Evolutionary conservation across 2,329 filamentous ascomycete genomes (phyloP).

Genomic region (Penicillium rolfsii): DNA sequence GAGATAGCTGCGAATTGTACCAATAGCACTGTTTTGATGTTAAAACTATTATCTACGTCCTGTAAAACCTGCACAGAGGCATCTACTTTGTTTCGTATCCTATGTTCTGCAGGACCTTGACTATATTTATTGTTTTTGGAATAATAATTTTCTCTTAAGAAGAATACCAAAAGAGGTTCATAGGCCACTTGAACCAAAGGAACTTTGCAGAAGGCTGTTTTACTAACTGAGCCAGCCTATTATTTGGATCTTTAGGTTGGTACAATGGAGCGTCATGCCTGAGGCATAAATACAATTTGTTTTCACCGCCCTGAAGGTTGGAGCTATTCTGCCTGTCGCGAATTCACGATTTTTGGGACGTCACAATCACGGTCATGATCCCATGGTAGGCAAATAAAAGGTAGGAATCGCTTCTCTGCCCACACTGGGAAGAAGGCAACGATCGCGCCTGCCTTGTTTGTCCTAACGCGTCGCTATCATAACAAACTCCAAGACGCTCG

Average conservation of each 20-base stretch:
- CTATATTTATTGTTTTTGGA: background rate
- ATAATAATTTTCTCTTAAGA: too few relatives aligned
- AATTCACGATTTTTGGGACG: conserved; percentile 11
- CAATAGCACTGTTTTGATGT: conserved; percentile 28
- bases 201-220: background rate
- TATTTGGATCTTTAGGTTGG: background rate
- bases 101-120: background rate
- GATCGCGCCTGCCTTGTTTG: background rate
- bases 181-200: background rate
- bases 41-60: background rate
- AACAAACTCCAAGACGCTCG: background rate
- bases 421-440: background rate
- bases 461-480: background rate
- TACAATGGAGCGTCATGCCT: background rate
- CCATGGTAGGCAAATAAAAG: background rate
- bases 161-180: background rate
- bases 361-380: conserved; percentile 1
- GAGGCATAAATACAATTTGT: background rate
- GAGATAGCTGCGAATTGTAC: conserved; percentile 25
- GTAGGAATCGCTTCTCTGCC: background rate
- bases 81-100: background rate
- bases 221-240: background rate
- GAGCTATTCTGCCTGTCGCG: conserved; percentile 16
- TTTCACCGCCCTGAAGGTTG: conserved; percentile 1
- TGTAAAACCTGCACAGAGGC: background rate